A percentile compares a stretch with the other conserved stretches of the same genome.
phyloP scores from a whole-genome alignment of 1,139 yeast genomes.

The Eremothecium cymbalariae region DNA sequence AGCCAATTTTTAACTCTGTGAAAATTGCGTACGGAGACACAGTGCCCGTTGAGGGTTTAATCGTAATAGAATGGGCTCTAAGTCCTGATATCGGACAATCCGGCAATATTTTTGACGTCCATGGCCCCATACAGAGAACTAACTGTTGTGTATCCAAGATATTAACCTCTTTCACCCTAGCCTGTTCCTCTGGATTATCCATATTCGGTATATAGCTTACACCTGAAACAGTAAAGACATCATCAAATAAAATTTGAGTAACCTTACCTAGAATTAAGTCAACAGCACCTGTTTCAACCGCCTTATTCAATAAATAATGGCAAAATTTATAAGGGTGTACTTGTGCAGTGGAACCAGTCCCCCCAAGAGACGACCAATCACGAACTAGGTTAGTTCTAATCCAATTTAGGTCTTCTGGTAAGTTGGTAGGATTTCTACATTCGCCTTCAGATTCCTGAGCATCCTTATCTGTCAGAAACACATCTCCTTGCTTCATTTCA shows the following conservation, averaged over 20 bases:
- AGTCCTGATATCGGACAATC: conserved; percentile 89
- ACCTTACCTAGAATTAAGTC: conserved; percentile 82
- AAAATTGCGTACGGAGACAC: conserved; percentile 92
- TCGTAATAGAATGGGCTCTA: conserved; percentile 90
- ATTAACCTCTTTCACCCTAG: conserved; percentile 29
- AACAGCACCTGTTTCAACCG: conserved; percentile 76
- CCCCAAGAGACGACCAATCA: conserved; percentile 77
- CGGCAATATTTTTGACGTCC: conserved; percentile 87
- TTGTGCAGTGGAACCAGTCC: conserved; percentile 85
- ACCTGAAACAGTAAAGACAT: conserved; percentile 60
- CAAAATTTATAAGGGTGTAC: conserved; percentile 95
- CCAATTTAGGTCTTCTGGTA: conserved; percentile 81
- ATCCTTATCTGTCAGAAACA: too few species aligned
- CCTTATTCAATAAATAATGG: conserved; percentile 66
- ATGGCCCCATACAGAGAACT: conserved; percentile 86
- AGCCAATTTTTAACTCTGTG: conserved; percentile 71
- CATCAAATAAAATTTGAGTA: conserved; percentile 49
- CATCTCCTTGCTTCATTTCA: too few species aligned
- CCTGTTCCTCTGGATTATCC: conserved; percentile 13
- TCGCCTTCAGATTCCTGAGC: too few species aligned
- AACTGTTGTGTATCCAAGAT: conserved; percentile 59
- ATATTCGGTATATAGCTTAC: conserved; percentile 52
- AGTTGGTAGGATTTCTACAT: conserved; percentile 24
- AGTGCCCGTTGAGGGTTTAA: conserved; percentile 64
- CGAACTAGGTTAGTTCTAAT: conserved; percentile 56